phyloP scores from a whole-genome alignment of 2,329 filamentous ascomycete genomes.

The Xylariales sp. region DNA sequence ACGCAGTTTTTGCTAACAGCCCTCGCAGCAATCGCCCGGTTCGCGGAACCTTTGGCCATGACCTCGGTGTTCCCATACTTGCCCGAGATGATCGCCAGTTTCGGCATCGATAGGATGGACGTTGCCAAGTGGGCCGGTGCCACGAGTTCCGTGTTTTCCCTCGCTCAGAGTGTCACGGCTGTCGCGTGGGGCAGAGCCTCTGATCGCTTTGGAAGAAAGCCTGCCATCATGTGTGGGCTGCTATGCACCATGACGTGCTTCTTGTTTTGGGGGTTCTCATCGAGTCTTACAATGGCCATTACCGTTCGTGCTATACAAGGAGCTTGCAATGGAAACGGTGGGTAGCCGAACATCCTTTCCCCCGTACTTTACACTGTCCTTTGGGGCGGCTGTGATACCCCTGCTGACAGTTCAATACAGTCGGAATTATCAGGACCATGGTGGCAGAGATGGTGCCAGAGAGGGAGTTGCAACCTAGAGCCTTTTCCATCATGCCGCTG shows the following conservation, averaged over 20 bases:
- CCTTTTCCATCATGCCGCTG: slow-evolving; percentile 91
- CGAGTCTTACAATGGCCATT: slow-evolving; percentile 75
- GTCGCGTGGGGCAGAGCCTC: slow-evolving; percentile 73
- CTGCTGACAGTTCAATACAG: no score
- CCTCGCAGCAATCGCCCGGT: slow-evolving; percentile 65
- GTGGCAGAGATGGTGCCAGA: slow-evolving; percentile 91
- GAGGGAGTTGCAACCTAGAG: slow-evolving; percentile 78
- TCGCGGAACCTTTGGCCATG: slow-evolving; percentile 70
- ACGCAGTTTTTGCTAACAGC: slow-evolving; percentile 27
- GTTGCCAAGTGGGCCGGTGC: slow-evolving; percentile 79
- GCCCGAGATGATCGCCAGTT: slow-evolving; percentile 80
- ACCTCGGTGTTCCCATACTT: slow-evolving; percentile 68
- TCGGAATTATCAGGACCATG: slow-evolving; percentile 88
- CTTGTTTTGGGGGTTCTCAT: slow-evolving; percentile 79
- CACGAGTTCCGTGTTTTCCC: slow-evolving; percentile 67
- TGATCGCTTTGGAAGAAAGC: slow-evolving; percentile 78
- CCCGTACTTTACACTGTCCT: no score
- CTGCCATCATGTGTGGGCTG: slow-evolving; percentile 70
- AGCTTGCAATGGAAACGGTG: slow-evolving; percentile 79
- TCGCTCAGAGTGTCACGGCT: slow-evolving; percentile 67
- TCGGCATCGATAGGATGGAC: slow-evolving; percentile 65
- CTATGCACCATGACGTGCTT: slow-evolving; percentile 77
- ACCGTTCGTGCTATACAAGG: slow-evolving; percentile 73
- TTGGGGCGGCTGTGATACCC: no score
- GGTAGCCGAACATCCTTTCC: no score